phyloP scores from a whole-genome alignment of 2,329 filamentous ascomycete species.

The Apiospora pterosperma region DNA sequence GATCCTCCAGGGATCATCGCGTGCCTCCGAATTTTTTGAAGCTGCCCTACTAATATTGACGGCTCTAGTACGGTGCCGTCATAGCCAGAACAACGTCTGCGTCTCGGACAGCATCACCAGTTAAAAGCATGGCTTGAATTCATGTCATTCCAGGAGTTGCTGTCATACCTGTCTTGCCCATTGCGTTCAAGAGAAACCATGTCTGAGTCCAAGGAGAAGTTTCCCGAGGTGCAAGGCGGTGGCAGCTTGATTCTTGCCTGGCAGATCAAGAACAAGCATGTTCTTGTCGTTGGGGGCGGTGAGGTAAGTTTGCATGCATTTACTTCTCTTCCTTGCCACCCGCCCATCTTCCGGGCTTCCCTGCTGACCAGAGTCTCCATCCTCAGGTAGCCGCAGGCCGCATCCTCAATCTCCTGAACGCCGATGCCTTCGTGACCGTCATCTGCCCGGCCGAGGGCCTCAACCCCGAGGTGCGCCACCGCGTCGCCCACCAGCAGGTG shows the following conservation, averaged over 20 bases:
- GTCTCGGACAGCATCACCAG: background rate
- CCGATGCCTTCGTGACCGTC: slow-evolving; percentile 85
- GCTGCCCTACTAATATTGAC: background rate
- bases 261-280: slow-evolving; percentile 85
- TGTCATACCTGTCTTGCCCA: background rate
- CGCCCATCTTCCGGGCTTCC: background rate
- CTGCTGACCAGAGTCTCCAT: slow-evolving; percentile 9
- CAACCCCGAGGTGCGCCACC: slow-evolving; percentile 83
- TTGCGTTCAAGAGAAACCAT: background rate
- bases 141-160: background rate
- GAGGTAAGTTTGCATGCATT: slow-evolving; percentile 63
- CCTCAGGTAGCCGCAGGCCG: slow-evolving; percentile 87
- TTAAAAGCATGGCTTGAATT: slow-evolving; percentile 4
- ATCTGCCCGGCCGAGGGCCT: slow-evolving; percentile 77
- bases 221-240: slow-evolving; percentile 80
- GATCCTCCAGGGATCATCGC: slow-evolving; percentile 2
- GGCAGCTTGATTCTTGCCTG: slow-evolving; percentile 93
- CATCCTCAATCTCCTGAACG: slow-evolving; percentile 86
- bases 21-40: background rate
- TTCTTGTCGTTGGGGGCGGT: slow-evolving; percentile 92
- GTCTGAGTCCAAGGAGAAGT: slow-evolving; percentile 39
- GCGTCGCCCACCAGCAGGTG: slow-evolving; percentile 72
- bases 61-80: slow-evolving; percentile 1
- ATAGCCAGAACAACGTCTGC: background rate
- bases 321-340: background rate